Evolutionary conservation across 495 filamentous ascomycete genomes (phyloP), one percentile per base, ranked within the genome.

Genomic region (Lepraria neglecta): DNA sequence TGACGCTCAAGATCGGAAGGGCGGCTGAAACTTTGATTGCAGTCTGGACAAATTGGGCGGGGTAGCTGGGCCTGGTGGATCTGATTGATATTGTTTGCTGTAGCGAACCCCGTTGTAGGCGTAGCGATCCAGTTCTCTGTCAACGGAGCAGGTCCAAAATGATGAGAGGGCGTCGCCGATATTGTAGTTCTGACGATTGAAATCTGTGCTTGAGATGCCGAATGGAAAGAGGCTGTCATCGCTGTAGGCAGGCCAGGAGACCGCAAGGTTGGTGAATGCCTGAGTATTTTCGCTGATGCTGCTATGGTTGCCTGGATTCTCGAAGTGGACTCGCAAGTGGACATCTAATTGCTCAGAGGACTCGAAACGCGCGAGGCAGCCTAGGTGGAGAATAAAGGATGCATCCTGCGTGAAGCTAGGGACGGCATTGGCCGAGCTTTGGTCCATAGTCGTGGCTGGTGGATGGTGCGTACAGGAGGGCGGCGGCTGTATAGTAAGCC

Each of bases 1-100:
- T 51, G 45, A n/a, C 57, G 57, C 11, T 50, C 33, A 19, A 50
- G 45, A 5, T 51, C 57, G 3, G 31, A n/a, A 30, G 24, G n/a
- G 17, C 57, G 57, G 3, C 45, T 5, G 45, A 59, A 59, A 3
- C 28, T n/a, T 9, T 14, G 45, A 35, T 11, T n/a, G 45, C 57
- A 59, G 0, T 10, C 19, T 0, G 30, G 4, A n/a, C 57, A 51
- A 7, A 38, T 17, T 9, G 30, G 45, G 2, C 45, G n/a, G 1
- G 57, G 28, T 2, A 24, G 30, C 6, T 17, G 10, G 14, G 1
- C 2, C 17, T n/a, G 19, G 27, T 51, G 21, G n/a, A 3, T 31
- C 6, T 27, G 48, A 31, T 7, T 30, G 48, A 51, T 2, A 28
- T 42, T 9, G 9, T 42, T 42, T 42, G 15, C 15, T 42, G 24